Evolutionary conservation across 1,139 yeast genomes (phyloP), one percentile per base, ranked within the genome.

Genomic region (Groenewaldozyma auringiensis): DNA sequence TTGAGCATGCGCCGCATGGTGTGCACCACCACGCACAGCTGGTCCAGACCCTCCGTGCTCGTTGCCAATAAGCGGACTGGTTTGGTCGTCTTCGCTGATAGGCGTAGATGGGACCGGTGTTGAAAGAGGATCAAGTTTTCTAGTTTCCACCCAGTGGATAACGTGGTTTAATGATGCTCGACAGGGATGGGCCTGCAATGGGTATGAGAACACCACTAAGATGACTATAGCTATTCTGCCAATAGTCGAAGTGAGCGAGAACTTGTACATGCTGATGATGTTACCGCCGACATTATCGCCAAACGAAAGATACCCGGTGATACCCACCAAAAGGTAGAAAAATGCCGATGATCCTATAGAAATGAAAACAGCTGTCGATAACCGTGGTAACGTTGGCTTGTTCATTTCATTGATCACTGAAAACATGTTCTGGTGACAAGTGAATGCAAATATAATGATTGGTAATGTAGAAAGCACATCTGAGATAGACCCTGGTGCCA

Each of bases 371-470:
- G 92, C 78, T n/a, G 56, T 61, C 6, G 73, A 58, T 42, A 83
- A 70, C 43, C 75, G 74, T 3, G 63, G 50, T 48, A 80, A 63
- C 0, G 81, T 66, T 53, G 79, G 81, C 52, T 77, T 76, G 41
- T 67, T 66, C 42, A 92, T 71, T 66, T 92, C 99, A 60, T 88
- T 86, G 58, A 88, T 77, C 46, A 89, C 84, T 8, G 95, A 82
- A 64, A 85, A 89, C 81, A 92, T 83, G 55, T 70, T 92, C 68
- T 92, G 96, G 54, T 92, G 94, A 51, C 97, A 94, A 0, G 97
- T 89, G 64, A 79, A 94, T 2, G 97, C 97, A 68, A 94, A 87
- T 16, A 92, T 84, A 48, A 92, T 78, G 53, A 92, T 83, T n/a
- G 96, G 94, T 58, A 92, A 78, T 3, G 95, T 82, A 32, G 88